A percentile compares a stretch with the other conserved stretches of the same genome.
These are phyloP conservation scores for Trichosporon faecale DNA, from an alignment of 1,284 basidiomycete genomes.

Conservation along the genomic window DNA sequence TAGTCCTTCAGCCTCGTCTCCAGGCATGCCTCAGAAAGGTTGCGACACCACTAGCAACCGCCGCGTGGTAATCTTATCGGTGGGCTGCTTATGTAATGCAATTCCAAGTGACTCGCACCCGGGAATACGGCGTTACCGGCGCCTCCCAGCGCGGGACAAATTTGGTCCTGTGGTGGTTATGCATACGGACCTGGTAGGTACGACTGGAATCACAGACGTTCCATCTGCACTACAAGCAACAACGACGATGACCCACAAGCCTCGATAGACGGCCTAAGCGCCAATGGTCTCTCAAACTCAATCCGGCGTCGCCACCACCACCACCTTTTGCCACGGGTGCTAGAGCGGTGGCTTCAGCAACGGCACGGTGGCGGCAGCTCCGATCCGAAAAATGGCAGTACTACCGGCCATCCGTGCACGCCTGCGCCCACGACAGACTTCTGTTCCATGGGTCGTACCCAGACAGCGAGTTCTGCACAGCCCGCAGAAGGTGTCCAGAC, in stretches of 20 bases:
- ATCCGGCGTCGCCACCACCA: neutral
- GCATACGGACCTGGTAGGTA: neutral
- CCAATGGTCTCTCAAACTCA: neutral
- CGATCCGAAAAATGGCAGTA: neutral
- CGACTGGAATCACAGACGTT: neutral
- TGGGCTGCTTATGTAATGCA: neutral
- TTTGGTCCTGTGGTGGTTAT: neutral
- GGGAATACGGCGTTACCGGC: neutral
- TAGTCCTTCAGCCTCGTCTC: too few relatives aligned
- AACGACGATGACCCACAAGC: neutral
- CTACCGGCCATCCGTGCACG: neutral
- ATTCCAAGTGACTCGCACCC: neutral
- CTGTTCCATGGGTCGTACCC: neutral
- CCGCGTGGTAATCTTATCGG: slow-evolving; percentile 7
- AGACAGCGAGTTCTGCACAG: neutral
- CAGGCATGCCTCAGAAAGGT: neutral
- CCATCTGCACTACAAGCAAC: neutral
- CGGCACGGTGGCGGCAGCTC: neutral
- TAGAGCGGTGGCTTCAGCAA: neutral
- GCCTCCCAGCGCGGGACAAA: neutral
- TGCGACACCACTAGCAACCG: neutral
- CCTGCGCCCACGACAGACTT: neutral
- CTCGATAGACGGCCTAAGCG: neutral
- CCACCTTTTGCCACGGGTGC: too few relatives aligned
- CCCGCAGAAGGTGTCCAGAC: neutral